Evolutionary conservation across 2,329 filamentous ascomycete genomes (phyloP), one percentile per base, ranked within the genome.

Genomic region (Cladosporium phlei): DNA sequence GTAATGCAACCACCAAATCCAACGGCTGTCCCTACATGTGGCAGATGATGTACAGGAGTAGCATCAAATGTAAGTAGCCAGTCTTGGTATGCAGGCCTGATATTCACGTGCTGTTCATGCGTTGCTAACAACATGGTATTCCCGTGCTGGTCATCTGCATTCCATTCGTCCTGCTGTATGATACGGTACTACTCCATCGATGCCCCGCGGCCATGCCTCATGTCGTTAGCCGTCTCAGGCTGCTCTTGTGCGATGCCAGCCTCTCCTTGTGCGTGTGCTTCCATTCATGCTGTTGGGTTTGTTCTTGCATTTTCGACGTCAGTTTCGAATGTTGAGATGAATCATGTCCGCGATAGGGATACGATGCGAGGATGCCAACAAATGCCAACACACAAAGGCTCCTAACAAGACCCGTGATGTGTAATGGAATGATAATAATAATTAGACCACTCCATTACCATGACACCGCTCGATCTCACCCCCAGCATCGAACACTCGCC

Each of bases 151-250:
- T 22, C n/a, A 16, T 22, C 22, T 38, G 34, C 34, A 38, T 25
- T 25, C 20, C 21, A 20, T 17, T 9, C 17, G 21, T 9, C 27
- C 27, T 21, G 30, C 35, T n/a, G n/a, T n/a, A n/a, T n/a, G n/a
- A n/a, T n/a, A n/a, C n/a, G n/a, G n/a, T n/a, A n/a, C n/a, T n/a
- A n/a, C n/a, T n/a, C n/a, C n/a, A n/a, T n/a, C n/a, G n/a, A n/a
- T n/a, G n/a, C 14, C 35, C 22, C 35, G 22, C 35, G 12, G 21
- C 34, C 34, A 10, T 10, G 6, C 34, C 34, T 37, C 33, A 38
- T 38, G n/a, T 21, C 34, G 34, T 38, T 38, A 38, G 34, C 21
- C n/a, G 27, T 9, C n/a, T n/a, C n/a, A 25, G 35, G 30, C 35
- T 25, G 22, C 35, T 38, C 12, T 38, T 38, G 35, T 16, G 35